Conservation (phyloP, 2,329 filamentous ascomycete genomes). For the Chaetothyriales sp. region DNA sequence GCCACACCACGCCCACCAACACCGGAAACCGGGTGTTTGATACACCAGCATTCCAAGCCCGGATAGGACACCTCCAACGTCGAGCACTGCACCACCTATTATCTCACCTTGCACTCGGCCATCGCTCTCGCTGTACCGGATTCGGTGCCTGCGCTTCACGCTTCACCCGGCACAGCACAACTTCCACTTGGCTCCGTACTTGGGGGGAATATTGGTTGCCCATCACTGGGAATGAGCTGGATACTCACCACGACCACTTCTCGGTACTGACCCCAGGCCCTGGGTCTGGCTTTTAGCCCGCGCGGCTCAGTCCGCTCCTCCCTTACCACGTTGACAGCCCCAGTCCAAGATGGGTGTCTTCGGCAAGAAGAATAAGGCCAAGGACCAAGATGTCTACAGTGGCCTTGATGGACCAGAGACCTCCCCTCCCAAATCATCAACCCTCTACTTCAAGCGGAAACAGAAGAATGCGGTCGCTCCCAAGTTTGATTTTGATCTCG, state of each 20-base stretch:
- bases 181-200: neutral
- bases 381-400: slow-evolving; percentile 9
- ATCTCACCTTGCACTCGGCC: neutral
- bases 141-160: neutral
- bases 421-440: slow-evolving; percentile 10
- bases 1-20: neutral
- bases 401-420: neutral
- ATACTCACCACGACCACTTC: neutral
- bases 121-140: neutral
- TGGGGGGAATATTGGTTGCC: neutral
- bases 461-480: slow-evolving; percentile 39
- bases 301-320: neutral
- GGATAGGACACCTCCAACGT: neutral
- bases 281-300: neutral
- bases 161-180: neutral
- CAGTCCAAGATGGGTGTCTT: slow-evolving; percentile 15
- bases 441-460: slow-evolving; percentile 27
- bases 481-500: slow-evolving; percentile 51
- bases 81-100: neutral
- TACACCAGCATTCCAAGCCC: neutral
- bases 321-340: neutral
- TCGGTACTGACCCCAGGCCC: neutral
- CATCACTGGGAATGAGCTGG: neutral
- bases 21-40: neutral
- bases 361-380: slow-evolving; percentile 16